A percentile compares a stretch with the other conserved stretches of the same genome.
These are phyloP conservation scores for Talaromyces piceae DNA, from an alignment of 2,329 filamentous ascomycete genomes.

Conservation along the genomic window DNA sequence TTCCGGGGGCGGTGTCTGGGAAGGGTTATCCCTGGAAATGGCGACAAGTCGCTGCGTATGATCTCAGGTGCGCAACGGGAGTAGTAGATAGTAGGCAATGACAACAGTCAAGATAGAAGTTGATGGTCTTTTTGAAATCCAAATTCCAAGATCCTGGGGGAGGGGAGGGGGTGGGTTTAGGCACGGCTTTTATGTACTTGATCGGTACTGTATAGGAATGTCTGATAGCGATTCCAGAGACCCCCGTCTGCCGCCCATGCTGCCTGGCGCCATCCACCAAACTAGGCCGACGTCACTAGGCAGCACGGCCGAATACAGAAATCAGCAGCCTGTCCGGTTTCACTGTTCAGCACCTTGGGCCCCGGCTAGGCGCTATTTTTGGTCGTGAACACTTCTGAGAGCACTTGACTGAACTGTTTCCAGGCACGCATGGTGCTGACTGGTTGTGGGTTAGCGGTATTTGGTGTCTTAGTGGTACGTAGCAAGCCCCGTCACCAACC, in stretches of 20 bases:
- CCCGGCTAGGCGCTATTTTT: no score
- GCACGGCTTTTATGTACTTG: background rate
- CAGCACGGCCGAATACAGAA: background rate
- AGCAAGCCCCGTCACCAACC: no score
- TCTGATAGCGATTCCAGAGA: background rate
- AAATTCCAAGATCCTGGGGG: no score
- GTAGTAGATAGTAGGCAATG: background rate
- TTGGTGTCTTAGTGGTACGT: background rate
- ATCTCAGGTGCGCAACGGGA: background rate
- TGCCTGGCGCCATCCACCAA: constrained; percentile 1
- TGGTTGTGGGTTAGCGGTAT: background rate
- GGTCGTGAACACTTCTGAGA: no score
- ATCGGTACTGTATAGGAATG: background rate
- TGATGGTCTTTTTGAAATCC: background rate
- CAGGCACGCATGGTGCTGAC: no score
- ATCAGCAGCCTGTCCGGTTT: no score
- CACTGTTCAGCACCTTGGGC: no score
- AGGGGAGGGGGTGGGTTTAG: background rate
- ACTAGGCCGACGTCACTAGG: constrained; percentile 1
- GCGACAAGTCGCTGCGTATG: background rate
- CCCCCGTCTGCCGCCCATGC: background rate
- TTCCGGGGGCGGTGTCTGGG: background rate
- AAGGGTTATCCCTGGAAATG: background rate
- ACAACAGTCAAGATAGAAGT: background rate
- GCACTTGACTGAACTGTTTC: no score